Conservation (phyloP, 352 stramenopile genomes). For the Globisporangium uncinulatum region DNA sequence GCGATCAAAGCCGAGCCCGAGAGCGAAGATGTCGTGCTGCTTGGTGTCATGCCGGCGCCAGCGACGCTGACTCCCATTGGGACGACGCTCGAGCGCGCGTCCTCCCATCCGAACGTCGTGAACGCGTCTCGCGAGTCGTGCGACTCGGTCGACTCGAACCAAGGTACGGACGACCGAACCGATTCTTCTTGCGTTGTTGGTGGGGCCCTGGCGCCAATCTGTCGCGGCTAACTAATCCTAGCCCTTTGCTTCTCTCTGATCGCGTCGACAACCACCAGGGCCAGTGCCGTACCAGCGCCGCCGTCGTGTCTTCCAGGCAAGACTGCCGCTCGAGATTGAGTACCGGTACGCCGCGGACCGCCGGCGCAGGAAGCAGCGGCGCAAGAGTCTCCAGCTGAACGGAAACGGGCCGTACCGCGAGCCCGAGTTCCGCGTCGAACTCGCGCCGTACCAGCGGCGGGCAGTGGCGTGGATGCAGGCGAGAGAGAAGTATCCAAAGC, state of each 20-base stretch:
- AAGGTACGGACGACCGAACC: neutral
- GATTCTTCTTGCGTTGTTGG: neutral
- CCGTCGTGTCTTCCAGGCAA: conserved; percentile 35
- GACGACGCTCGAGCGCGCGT: neutral
- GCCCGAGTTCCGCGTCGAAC: conserved; percentile 51
- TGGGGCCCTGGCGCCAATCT: no score
- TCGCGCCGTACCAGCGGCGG: conserved; percentile 77
- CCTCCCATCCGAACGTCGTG: neutral
- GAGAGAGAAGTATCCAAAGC: conserved; percentile 25
- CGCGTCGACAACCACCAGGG: neutral
- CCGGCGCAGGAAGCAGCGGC: conserved; percentile 23
- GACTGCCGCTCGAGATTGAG: conserved; percentile 56
- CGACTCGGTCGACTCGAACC: conserved; percentile 7
- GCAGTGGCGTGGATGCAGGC: conserved; percentile 88
- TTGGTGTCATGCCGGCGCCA: neutral
- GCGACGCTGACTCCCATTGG: neutral
- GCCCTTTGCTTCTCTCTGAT: no score
- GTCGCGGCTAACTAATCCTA: no score
- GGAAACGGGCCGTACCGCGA: conserved; percentile 34
- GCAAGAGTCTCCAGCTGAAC: conserved; percentile 27
- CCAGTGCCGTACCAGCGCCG: neutral
- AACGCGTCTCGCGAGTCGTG: conserved; percentile 9
- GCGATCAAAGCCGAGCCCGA: conserved; percentile 10
- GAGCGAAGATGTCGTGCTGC: conserved; percentile 2
- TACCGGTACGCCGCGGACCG: conserved; percentile 50